Evolutionary conservation across 192 early-diverging fungal genomes (phyloP), one percentile per base, ranked within the genome.

Genomic region (Backusella mclennaniae): DNA sequence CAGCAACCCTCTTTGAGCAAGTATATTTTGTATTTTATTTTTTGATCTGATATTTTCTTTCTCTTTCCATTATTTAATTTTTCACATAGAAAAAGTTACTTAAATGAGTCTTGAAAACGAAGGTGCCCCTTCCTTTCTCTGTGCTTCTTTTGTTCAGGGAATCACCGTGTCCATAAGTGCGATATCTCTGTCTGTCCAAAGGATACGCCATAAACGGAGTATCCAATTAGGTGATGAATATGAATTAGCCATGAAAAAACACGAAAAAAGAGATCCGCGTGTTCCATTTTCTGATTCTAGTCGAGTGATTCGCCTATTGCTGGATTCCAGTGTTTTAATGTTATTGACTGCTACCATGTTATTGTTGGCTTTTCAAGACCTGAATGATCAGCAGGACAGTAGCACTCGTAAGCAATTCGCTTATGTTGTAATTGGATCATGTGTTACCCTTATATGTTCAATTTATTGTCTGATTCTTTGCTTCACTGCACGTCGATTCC

Each of bases 381-480:
- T 29, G 4, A 9, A 4, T 8, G 9, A 29, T 26, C 23, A 29
- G 11, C 23, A 63, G 4, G 9, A 29, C n/a, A 63, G 26, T 1
- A 29, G 5, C 7, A 12, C 56, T 29, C 11, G 21, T 29, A 29
- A 49, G n/a, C 19, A 49, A 6, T 19, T 63, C n/a, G 56, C 26
- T 1, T 63, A 63, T 63, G 26, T 11, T 63, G 23, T 63, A 4
- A 63, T 63, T 63, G 56, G 11, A 29, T 63, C 56, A 5, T 63
- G 56, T 31, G 23, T 69, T 42, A 8, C 21, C 0, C 46, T 79
- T 36, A 59, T 72, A 14, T 44, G 69, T 38, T 82, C 77, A 77
- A 19, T 75, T 11, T 82, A 82, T 44, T 35, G 42, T 33, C 39
- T 71, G 19, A 44, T 70, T 14, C 63, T 82, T 33, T 49, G 69